A percentile compares a stretch with the other conserved stretches of the same genome.
These are phyloP conservation scores for Neltuma alba DNA, from an alignment of 306 rosid species.

Conservation along the genomic window DNA sequence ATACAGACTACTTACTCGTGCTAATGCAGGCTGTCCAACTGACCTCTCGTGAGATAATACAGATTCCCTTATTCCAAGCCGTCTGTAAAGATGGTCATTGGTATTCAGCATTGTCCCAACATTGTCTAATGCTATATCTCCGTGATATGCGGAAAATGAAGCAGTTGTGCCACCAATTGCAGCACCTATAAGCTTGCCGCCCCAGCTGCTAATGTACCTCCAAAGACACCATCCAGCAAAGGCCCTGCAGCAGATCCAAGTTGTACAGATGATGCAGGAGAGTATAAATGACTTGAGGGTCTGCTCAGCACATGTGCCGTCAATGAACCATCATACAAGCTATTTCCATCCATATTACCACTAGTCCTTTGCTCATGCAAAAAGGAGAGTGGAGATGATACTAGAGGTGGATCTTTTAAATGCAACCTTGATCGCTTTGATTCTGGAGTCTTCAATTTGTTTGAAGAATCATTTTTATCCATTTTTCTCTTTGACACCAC, in stretches of 20 bases:
- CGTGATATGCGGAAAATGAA: conserved; percentile 45
- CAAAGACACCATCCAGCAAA: conserved; percentile 39
- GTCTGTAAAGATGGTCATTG: conserved; percentile 39
- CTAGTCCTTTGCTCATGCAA: conserved; percentile 51
- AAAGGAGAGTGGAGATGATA: conserved; percentile 38
- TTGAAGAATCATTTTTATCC: conserved; percentile 37
- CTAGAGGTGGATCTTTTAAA: conserved; percentile 35
- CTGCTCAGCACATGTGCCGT: conserved; percentile 34
- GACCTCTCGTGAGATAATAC: conserved; percentile 39
- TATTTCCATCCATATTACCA: conserved; percentile 38
- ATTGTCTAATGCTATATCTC: conserved; percentile 37
- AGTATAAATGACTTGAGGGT: conserved; percentile 42
- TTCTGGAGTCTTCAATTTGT: conserved; percentile 38
- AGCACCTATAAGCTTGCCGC: conserved; percentile 23
- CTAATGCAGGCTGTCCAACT: conserved; percentile 38
- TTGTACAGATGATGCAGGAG: conserved; percentile 38
- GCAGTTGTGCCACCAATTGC: conserved; percentile 30
- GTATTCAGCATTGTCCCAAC: conserved; percentile 37
- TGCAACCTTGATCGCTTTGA: conserved; percentile 43
- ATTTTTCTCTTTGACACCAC: conserved; percentile 45
- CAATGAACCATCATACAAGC: conserved; percentile 45
- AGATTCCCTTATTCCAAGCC: conserved; percentile 52
- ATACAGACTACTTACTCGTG: conserved; percentile 36
- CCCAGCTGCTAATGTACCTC: conserved; percentile 33
- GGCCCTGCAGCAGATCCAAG: conserved; percentile 43